phyloP scores from a whole-genome alignment of 805 yeast species.

The Candida berthetii region DNA sequence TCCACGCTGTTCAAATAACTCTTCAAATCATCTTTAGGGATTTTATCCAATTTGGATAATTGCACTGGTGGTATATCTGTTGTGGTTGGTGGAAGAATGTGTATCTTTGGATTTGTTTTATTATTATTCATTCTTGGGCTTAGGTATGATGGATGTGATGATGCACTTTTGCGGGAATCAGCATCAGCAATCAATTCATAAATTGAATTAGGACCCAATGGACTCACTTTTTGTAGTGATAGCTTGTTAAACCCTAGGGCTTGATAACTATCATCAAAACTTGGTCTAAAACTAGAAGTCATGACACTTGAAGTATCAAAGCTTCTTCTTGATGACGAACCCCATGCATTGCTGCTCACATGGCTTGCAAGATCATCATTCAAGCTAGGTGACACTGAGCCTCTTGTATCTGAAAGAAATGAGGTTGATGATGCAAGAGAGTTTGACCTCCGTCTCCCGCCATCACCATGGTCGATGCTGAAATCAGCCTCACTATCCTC shows the following conservation, averaged over 20 bases:
- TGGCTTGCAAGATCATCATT: constrained; percentile 28
- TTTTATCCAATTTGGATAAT: constrained; percentile 45
- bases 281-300: constrained; percentile 21
- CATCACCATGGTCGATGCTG: not conserved
- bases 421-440: constrained; percentile 6
- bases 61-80: constrained; percentile 82
- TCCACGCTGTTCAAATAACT: constrained; percentile 37
- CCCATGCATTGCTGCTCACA: constrained; percentile 15
- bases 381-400: constrained; percentile 15
- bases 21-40: constrained; percentile 35
- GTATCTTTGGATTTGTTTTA: constrained; percentile 34
- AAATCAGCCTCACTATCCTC: not conserved
- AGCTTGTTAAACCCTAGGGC: constrained; percentile 33
- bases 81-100: constrained; percentile 61
- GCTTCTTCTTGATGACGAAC: constrained; percentile 18
- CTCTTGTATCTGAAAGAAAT: not conserved
- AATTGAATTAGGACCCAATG: constrained; percentile 70
- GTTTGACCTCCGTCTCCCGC: constrained; percentile 1
- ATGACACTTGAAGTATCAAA: constrained; percentile 24
- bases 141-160: constrained; percentile 3
- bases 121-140: constrained; percentile 21
- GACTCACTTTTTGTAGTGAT: constrained; percentile 36
- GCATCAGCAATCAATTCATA: constrained; percentile 66
- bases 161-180: constrained; percentile 31
- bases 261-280: constrained; percentile 28